These are phyloP conservation scores for Drosera capensis DNA, from an alignment of 148 eudicot genomes.

Conservation along the genomic window DNA sequence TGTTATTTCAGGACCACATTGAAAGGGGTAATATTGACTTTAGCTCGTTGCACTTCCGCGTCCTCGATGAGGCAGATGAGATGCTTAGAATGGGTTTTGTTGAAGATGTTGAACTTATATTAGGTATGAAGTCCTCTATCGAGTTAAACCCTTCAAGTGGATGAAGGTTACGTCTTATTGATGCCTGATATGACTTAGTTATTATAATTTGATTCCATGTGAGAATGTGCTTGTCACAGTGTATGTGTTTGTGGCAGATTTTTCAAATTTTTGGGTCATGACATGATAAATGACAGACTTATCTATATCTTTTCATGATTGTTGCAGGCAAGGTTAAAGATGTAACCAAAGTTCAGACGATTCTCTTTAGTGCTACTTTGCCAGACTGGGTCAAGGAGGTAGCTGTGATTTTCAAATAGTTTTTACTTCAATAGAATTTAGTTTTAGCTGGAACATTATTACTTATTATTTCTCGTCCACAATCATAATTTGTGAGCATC, in stretches of 20 bases:
- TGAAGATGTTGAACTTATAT: slow-evolving; percentile 80
- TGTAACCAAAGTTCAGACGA: slow-evolving; percentile 75
- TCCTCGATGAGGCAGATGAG: slow-evolving; percentile 97
- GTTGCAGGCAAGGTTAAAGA: slow-evolving; percentile 79
- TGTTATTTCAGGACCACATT: slow-evolving; percentile 46
- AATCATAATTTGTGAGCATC: no score
- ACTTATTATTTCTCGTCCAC: no score
- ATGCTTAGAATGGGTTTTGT: slow-evolving; percentile 93
- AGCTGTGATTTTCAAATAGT: no score
- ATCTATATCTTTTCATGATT: background rate
- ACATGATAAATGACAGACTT: no score
- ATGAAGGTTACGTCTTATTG: no score
- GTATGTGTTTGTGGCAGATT: no score
- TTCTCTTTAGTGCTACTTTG: slow-evolving; percentile 91
- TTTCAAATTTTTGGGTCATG: background rate
- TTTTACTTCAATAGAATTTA: no score
- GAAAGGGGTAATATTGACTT: slow-evolving; percentile 65
- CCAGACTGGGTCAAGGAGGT: slow-evolving; percentile 84
- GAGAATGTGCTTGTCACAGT: no score
- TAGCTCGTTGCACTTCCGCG: slow-evolving; percentile 67
- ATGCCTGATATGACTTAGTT: no score
- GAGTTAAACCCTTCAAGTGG: no score
- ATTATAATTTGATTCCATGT: no score
- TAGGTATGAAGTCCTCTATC: slow-evolving; percentile 42
- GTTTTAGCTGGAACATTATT: no score